Base-by-base conservation (phyloP, 2,329 filamentous ascomycete genomes). In the Fusarium chaquense region DNA sequence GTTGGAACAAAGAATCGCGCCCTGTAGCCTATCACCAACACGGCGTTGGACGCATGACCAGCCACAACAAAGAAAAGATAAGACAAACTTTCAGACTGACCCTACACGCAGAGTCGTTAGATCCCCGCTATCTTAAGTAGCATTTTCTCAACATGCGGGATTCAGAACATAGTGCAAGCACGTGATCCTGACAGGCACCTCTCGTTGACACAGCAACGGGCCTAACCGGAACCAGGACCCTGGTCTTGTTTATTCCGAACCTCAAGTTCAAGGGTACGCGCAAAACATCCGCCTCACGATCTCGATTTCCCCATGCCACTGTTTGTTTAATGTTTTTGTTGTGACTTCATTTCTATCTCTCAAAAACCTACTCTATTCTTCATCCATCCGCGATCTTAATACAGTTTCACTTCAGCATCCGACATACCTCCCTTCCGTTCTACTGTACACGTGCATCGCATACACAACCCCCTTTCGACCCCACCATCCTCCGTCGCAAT, bases 131-230 rank as follows among this genome's bases (percentile, higher is more conserved):
- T 26, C 22, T 32, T 44, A 32, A 30, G 15, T 24, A 13, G 6
- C 12, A 6, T 15, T 36, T 26, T 12, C 12, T 22, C 38, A 33
- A 32, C 10, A n/a, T 22, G 12, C 12, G 32, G 22, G 7, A 36
- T 9, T 32, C 36, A 10, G 36, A 64, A 43, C 36, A 58, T 50
- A 36, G 32, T 60, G 63, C 60, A 41, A 18, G 16, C 62, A 70
- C 71, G 67, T 75, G 70, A 70, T 41, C 15, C 8, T 10, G 8
- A 18, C 12, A 43, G 12, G 6, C 18, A 12, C 10, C 11, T 1
- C 11, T 3, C 26, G 78, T 80, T 79, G 78, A 72, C 78, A 77
- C 72, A 54, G 76, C 77, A 80, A 80, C 78, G 12, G 12, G 9
- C 8, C 43, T 47, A 55, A 65, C 53, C 73, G 59, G 62, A 75